Conservation (phyloP, 495 filamentous ascomycete genomes). For the Letharia lupina region DNA sequence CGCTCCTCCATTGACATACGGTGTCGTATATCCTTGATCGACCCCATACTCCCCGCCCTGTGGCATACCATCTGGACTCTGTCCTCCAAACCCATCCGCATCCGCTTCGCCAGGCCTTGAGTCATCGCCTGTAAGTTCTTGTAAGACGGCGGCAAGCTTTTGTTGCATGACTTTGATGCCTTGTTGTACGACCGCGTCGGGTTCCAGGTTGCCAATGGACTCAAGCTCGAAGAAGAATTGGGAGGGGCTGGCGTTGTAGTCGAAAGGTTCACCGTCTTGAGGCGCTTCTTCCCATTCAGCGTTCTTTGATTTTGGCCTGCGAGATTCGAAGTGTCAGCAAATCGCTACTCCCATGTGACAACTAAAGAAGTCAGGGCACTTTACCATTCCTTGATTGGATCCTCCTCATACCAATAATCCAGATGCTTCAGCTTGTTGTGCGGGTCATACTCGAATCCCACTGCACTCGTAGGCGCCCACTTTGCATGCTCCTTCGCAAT, state of each 20-base stretch:
- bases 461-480: slow-evolving; percentile 83
- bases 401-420: slow-evolving; percentile 88
- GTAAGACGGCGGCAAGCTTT: slow-evolving; percentile 81
- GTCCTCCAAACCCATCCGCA: slow-evolving; percentile 48
- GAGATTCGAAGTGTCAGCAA: neutral
- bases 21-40: slow-evolving; percentile 66
- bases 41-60: slow-evolving; percentile 47
- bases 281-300: slow-evolving; percentile 77
- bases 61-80: slow-evolving; percentile 45
- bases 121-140: slow-evolving; percentile 50
- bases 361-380: slow-evolving; percentile 23
- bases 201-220: slow-evolving; percentile 75
- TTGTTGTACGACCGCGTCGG: slow-evolving; percentile 77
- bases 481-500: slow-evolving; percentile 98
- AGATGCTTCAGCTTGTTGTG: slow-evolving; percentile 86
- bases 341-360: neutral
- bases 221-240: slow-evolving; percentile 92
- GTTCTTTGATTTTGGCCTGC: slow-evolving; percentile 78
- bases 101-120: slow-evolving; percentile 45
- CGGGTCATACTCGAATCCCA: slow-evolving; percentile 97
- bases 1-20: slow-evolving; percentile 54
- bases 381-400: slow-evolving; percentile 82
- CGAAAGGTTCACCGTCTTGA: slow-evolving; percentile 73
- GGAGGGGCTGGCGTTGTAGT: slow-evolving; percentile 77
- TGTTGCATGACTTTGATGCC: slow-evolving; percentile 83